Conservation (phyloP, 1,284 basidiomycete species). For the Moniliophthora roreri region DNA sequence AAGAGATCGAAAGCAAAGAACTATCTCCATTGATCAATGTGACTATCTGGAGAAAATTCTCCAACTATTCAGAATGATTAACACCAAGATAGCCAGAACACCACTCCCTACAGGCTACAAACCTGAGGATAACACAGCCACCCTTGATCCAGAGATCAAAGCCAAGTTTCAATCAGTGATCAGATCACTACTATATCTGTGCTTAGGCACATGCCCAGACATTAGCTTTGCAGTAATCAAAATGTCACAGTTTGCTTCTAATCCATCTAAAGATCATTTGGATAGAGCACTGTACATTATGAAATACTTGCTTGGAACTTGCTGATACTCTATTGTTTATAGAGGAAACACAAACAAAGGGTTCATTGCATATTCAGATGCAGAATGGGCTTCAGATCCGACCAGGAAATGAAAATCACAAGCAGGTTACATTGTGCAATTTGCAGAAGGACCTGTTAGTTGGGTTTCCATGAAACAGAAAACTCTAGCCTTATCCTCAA, state of each 20-base stretch:
- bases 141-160: slow-evolving; percentile 11
- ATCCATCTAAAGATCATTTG: slow-evolving; percentile 3
- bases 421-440: slow-evolving; percentile 22
- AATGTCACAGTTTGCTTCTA: slow-evolving; percentile 7
- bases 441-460: slow-evolving; percentile 19
- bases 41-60: slow-evolving; percentile 20
- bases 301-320: slow-evolving; percentile 24
- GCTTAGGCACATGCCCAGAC: slow-evolving; percentile 25
- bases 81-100: slow-evolving; percentile 17
- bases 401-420: slow-evolving; percentile 18
- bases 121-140: slow-evolving; percentile 5
- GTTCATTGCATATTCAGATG: slow-evolving; percentile 20
- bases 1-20: neutral
- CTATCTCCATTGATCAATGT: slow-evolving; percentile 17
- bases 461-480: slow-evolving; percentile 28
- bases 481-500: slow-evolving; percentile 27
- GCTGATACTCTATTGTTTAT: slow-evolving; percentile 20
- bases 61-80: slow-evolving; percentile 13
- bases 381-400: slow-evolving; percentile 28
- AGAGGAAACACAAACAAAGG: slow-evolving; percentile 11
- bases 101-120: slow-evolving; percentile 15
- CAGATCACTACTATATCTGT: slow-evolving; percentile 23
- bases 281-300: slow-evolving; percentile 18
- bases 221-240: slow-evolving; percentile 14
- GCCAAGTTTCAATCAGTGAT: slow-evolving; percentile 19